phyloP scores from a whole-genome alignment of 352 stramenopile genomes.

The Hyaloperonospora brassicae region DNA sequence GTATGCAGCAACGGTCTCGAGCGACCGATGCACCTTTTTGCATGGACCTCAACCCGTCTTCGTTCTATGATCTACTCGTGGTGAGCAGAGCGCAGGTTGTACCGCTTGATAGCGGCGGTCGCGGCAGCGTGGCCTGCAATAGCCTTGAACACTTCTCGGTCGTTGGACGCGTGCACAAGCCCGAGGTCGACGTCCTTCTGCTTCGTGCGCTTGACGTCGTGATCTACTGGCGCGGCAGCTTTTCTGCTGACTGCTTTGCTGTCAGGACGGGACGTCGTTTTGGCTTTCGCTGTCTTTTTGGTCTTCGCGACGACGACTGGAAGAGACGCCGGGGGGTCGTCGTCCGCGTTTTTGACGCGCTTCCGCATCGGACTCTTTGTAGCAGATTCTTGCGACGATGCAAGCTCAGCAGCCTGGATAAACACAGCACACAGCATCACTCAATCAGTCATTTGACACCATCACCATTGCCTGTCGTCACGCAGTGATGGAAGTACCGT shows the following conservation, averaged over 20 bases:
- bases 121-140: slow-evolving; percentile 55
- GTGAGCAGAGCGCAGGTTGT: slow-evolving; percentile 36
- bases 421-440: slow-evolving; percentile 1
- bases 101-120: slow-evolving; percentile 40
- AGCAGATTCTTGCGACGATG: slow-evolving; percentile 11
- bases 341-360: slow-evolving; percentile 22
- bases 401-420: slow-evolving; percentile 11
- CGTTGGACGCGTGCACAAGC: slow-evolving; percentile 27
- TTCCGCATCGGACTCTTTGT: slow-evolving; percentile 22
- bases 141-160: slow-evolving; percentile 49
- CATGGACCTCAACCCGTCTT: slow-evolving; percentile 3
- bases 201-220: slow-evolving; percentile 12
- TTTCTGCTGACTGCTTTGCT: slow-evolving; percentile 11
- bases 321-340: slow-evolving; percentile 2
- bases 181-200: slow-evolving; percentile 8
- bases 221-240: slow-evolving; percentile 12
- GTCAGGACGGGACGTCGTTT: slow-evolving; percentile 8
- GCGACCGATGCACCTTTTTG: slow-evolving; percentile 7
- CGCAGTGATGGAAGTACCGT: slow-evolving; percentile 9
- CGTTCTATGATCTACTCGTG: background rate
- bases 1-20: too few relatives aligned
- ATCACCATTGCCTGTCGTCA: background rate
- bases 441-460: background rate
- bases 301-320: slow-evolving; percentile 6
- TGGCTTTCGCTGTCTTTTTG: slow-evolving; percentile 25